phyloP scores from a whole-genome alignment of 2,329 filamentous ascomycete genomes.

The Delphinella strobiligena region DNA sequence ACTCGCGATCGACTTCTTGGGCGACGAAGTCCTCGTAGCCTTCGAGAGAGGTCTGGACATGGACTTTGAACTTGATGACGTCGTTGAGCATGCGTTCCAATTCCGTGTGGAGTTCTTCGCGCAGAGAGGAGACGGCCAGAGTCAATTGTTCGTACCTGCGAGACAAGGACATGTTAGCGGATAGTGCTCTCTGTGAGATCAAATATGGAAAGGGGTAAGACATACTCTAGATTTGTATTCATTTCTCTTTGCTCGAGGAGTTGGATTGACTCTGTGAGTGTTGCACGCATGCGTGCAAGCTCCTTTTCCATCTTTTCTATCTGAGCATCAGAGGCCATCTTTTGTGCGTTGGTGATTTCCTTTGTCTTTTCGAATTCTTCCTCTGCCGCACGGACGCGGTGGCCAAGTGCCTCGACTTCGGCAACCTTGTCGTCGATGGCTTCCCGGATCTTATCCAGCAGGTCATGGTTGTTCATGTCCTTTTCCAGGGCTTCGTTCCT shows the following conservation, averaged over 20 bases:
- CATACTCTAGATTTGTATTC: slow-evolving; percentile 89
- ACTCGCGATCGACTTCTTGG: slow-evolving; percentile 68
- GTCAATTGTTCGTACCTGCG: slow-evolving; percentile 82
- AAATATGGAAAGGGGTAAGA: slow-evolving; percentile 12
- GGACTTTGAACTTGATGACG: slow-evolving; percentile 96
- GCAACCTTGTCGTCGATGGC: slow-evolving; percentile 90
- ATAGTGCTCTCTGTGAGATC: background rate
- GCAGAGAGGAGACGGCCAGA: slow-evolving; percentile 66
- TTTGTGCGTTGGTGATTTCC: slow-evolving; percentile 74
- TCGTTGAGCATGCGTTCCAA: slow-evolving; percentile 94
- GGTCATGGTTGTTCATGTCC: slow-evolving; percentile 88
- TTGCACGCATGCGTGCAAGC: slow-evolving; percentile 79
- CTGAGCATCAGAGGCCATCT: slow-evolving; percentile 78
- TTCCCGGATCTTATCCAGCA: slow-evolving; percentile 89
- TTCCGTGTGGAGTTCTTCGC: slow-evolving; percentile 97
- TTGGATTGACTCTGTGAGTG: slow-evolving; percentile 75
- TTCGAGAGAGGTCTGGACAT: slow-evolving; percentile 83
- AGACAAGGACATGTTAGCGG: background rate
- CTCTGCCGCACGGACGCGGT: slow-evolving; percentile 75
- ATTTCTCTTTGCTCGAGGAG: slow-evolving; percentile 91
- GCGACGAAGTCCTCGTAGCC: slow-evolving; percentile 90
- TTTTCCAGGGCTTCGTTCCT: slow-evolving; percentile 70
- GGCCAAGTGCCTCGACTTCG: slow-evolving; percentile 84
- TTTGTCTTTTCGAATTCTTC: slow-evolving; percentile 92
- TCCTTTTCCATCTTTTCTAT: slow-evolving; percentile 99